Evolutionary conservation across 2,329 filamentous ascomycete genomes (phyloP), one percentile per base, ranked within the genome.

Genomic region (Epichloe brachyelytri): DNA sequence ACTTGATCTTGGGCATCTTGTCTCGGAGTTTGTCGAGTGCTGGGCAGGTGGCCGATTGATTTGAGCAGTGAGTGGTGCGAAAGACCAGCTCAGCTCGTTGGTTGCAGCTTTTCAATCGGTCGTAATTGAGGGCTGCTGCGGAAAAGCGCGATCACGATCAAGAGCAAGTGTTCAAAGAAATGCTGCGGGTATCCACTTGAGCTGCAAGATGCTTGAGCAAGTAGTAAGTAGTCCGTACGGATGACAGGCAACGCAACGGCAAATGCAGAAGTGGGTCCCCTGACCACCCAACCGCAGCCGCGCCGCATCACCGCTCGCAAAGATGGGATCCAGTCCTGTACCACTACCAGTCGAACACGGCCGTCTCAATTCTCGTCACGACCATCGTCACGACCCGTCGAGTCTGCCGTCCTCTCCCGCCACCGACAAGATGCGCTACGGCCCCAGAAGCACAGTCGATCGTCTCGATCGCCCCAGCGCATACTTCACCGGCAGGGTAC

Each of bases 401-500:
- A 19, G n/a, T 41, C n/a, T 30, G 17, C 38, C 14, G n/a, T 22
- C 19, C 37, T 3, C 4, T 26, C 10, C 14, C 12, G 22, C 14
- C 22, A 34, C 33, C 19, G 39, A 17, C 3, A 48, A 44, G 12
- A 79, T 80, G 77, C 66, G 67, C 54, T 63, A 67, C 51, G 67
- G 65, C 43, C 63, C 70, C 55, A 72, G 79, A 63, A 82, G 77
- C 66, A 97, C 93, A 6, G 86, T 97, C 56, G 91, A 97, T 48
- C 79, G 93, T 54, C 80, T 98, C 56, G 93, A 98, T 70, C 86
- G 84, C 69, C 91, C 93, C 17, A 97, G 91, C 66, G 90, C 91
- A 61, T 98, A 98, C 72, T 95, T 90, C 63, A 78, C 82, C 56
- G 83, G 78, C 71, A 86, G 86, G 72, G 91, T 94, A 72, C 65